Evolutionary conservation across 2,329 filamentous ascomycete species (phyloP), one percentile per base, ranked within the genome.

Genomic region (Microdochium trichocladiopsis): DNA sequence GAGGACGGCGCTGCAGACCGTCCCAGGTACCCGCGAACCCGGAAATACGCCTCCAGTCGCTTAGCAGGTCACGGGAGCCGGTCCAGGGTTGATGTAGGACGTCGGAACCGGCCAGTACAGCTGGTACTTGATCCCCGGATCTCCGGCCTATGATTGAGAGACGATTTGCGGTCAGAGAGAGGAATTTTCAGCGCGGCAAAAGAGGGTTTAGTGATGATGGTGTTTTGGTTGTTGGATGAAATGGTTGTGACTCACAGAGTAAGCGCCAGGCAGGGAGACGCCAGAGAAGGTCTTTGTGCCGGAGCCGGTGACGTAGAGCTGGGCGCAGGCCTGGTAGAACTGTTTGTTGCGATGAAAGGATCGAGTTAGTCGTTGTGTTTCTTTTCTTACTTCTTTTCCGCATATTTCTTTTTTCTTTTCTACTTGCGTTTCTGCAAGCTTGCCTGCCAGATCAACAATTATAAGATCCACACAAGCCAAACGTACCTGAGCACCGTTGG

Each of bases 101-200:
- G 63, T 69, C 2, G 70, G 70, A 5, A 72, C 55, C 1, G 69
- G 70, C 47, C 67, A 74, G 58, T 63, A 62, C 23, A 64, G 49
- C 43, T 63, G 57, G 48, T 62, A 59, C 36, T 61, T 51, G 48
- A 64, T 61, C 12, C 61, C 61, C 6, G 61, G 61, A 54, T 62
- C 60, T 21, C 55, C 51, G 48, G 59, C 57, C 61, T 63, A 16
- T 16, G n/a, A n/a, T n/a, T n/a, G n/a, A n/a, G n/a, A n/a, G n/a
- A n/a, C n/a, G n/a, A n/a, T n/a, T n/a, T n/a, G n/a, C n/a, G n/a
- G n/a, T n/a, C n/a, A n/a, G n/a, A n/a, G n/a, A n/a, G n/a, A n/a
- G n/a, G n/a, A n/a, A n/a, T n/a, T n/a, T n/a, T n/a, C n/a, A n/a
- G n/a, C n/a, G n/a, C n/a, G n/a, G n/a, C n/a, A n/a, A n/a, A n/a